Conservation (phyloP, 2,329 filamentous ascomycete species). For the Mycogone perniciosa region DNA sequence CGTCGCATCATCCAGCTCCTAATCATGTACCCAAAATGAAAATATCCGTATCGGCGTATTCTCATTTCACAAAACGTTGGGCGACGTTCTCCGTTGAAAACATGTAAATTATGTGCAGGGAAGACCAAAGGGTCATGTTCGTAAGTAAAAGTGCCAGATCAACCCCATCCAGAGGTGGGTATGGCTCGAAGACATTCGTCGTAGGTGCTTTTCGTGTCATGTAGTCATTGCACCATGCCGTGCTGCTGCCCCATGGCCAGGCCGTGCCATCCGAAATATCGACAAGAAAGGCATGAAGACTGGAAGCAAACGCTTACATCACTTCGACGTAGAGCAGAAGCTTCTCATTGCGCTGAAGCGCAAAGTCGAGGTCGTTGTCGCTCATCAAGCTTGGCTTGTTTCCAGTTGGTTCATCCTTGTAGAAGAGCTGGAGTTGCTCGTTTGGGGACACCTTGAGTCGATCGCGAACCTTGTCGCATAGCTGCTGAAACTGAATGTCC, state of each 20-base stretch:
- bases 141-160: background rate
- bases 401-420: conserved; percentile 76
- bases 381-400: conserved; percentile 69
- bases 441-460: conserved; percentile 65
- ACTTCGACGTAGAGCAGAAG: conserved; percentile 67
- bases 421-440: conserved; percentile 72
- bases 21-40: conserved; percentile 20
- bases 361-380: conserved; percentile 74
- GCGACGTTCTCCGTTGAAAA: too few relatives aligned
- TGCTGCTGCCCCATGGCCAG: background rate
- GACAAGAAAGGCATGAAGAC: conserved; percentile 9
- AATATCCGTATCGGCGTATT: conserved; percentile 8
- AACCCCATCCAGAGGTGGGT: conserved; percentile 7
- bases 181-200: conserved; percentile 4
- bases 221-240: background rate
- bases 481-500: conserved; percentile 69
- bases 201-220: conserved; percentile 2
- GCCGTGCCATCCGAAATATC: conserved; percentile 2
- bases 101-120: too few relatives aligned
- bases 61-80: background rate
- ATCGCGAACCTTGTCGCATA: conserved; percentile 80
- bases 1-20: conserved; percentile 22
- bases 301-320: conserved; percentile 27
- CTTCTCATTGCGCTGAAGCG: conserved; percentile 80
- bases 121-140: too few relatives aligned